Evolutionary conservation across 2,329 filamentous ascomycete species (phyloP), one percentile per base, ranked within the genome.

Genomic region (Epichloe scottii): DNA sequence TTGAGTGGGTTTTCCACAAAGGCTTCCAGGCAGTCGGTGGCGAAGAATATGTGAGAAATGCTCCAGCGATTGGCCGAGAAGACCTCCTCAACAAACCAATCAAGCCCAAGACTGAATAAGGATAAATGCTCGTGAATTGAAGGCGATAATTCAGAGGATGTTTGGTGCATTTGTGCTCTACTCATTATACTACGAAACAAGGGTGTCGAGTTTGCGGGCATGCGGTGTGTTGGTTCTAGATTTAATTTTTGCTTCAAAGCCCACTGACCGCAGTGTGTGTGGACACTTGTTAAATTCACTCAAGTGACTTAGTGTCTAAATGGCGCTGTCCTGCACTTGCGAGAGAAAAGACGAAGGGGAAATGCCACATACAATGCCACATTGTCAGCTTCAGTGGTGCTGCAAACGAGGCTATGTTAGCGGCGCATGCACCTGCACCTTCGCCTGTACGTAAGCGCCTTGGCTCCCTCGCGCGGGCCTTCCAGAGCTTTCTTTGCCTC

Each of bases 1-100:
- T 95, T 0, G 90, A 97, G 63, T 96, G 85, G 85, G 66, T 78
- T 3, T 97, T 97, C 71, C 87, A 95, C 61, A 87, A 83, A 59
- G 86, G 78, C 0, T 93, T 96, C 63, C 78, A 82, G 62, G 65
- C 78, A 1, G 77, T 89, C 52, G 89, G 87, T 3, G 90, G 81
- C 1, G 67, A 74, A 37, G 57, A 66, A 1, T 76, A 72, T 30
- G 78, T 84, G 3, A 79, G 79, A 11, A 62, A 77, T 51, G 65
- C 77, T 17, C 79, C 79, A 1, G 55, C 66, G 7, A 80, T 70
- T 3, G 81, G 81, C 21, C 70, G 68, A n/a, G 68, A 71, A 48
- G 60, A 69, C n/a, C 49, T 68, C 42, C 58, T 71, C 23, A 60
- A 58, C 48, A 62, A 73, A 55, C 67, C 66, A 51, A 68, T 69